Base-by-base conservation (phyloP, 345 rosid genomes). In the Populus nigra region DNA sequence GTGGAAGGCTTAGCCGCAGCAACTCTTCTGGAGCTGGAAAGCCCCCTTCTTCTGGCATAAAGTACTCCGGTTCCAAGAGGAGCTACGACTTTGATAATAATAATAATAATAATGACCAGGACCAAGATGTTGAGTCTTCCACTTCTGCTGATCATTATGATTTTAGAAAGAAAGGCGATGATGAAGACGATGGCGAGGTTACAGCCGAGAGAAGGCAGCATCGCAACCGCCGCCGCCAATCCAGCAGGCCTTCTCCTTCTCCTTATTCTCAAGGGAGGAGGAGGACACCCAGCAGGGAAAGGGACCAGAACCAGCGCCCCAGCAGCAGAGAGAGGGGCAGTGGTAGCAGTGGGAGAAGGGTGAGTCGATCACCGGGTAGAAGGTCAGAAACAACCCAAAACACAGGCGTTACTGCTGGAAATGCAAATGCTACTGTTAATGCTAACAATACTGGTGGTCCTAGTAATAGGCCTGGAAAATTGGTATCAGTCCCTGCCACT, bases 251-350 rank as follows among this genome's bases (percentile, higher is more conserved):
- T 36, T 65, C 78, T 17, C 66, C 78, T 61, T 81, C 84, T 27
- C 55, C 89, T 16, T 77, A 85, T 68, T 82, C 89, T 16, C 87
- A 89, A 17, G 88, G 93, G 77, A 88, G 99, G 87, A 87, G 98
- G 73, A 86, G 98, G 81, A 96, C 99, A 2, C 99, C 98, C 16
- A 95, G 99, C 63, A 89, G 97, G 77, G 99, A 93, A 70, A 86
- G 99, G 68, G 99, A 93, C 5, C 86, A 78, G 78, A 86, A 86
- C 16, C 88, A 91, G 59, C 78, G 90, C 15, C 87, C 95, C 1
- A 93, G 93, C 2, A 81, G 84, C 74, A 67, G 75, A 61, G 93
- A 90, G 77, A 88, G 92, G 76, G 83, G 83, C 50, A 81, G 49
- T 35, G 49, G 69, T 27, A 23, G 92, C 27, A 85, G 84, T 61